These are phyloP conservation scores for Fusarium sp. DNA, from an alignment of 2,329 filamentous ascomycete species.

Conservation along the genomic window DNA sequence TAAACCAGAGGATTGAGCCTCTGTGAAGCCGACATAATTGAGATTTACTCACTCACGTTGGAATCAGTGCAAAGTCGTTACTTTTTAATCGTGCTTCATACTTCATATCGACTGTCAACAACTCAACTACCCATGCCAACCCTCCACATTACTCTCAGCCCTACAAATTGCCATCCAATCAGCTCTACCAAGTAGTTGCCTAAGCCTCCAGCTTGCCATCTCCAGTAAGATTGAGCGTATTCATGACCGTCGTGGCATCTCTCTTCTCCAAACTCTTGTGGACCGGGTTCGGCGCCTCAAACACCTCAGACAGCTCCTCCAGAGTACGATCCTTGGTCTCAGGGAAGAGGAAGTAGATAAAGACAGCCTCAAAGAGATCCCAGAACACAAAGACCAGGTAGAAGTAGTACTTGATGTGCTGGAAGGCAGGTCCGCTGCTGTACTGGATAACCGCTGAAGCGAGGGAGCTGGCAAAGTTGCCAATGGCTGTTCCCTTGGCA, in stretches of 20 bases:
- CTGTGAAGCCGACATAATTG: accelerated
- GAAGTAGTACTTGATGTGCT: slow-evolving; percentile 58
- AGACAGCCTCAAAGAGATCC: slow-evolving; percentile 54
- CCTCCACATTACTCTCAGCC: not conserved
- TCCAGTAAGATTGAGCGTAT: slow-evolving; percentile 49
- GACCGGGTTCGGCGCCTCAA: slow-evolving; percentile 58
- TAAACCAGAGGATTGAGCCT: not conserved
- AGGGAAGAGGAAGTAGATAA: slow-evolving; percentile 64
- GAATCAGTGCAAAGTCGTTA: not conserved
- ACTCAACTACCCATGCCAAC: not conserved
- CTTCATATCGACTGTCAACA: not conserved
- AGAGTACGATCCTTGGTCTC: slow-evolving; percentile 62
- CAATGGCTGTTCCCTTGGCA: slow-evolving; percentile 58
- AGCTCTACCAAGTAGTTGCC: not conserved
- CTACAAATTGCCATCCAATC: not conserved
- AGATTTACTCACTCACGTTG: not conserved
- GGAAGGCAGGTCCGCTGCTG: slow-evolving; percentile 56
- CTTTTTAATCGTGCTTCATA: not conserved
- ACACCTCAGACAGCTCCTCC: slow-evolving; percentile 66
- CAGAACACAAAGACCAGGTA: slow-evolving; percentile 60
- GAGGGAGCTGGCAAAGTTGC: slow-evolving; percentile 54
- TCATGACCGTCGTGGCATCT: slow-evolving; percentile 56
- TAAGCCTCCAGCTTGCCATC: slow-evolving; percentile 43
- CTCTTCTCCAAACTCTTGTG: slow-evolving; percentile 58
- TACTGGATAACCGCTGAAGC: slow-evolving; percentile 58